Evolutionary conservation across 768 basidiomycete species (phyloP).

Genomic region (Tubosaeta sp.): DNA sequence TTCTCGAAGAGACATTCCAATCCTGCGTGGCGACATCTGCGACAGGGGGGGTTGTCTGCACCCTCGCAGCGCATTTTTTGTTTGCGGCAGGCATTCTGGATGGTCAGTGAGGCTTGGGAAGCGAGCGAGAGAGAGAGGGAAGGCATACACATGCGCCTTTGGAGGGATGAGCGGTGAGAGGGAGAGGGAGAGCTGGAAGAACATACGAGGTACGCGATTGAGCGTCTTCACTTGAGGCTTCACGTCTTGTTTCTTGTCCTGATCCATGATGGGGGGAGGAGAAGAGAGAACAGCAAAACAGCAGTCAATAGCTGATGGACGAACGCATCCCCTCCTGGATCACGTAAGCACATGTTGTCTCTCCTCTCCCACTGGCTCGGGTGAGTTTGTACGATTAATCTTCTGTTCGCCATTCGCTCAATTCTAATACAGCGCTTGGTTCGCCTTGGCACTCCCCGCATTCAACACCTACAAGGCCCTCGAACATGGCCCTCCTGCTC

Average conservation of each 20-base stretch:
- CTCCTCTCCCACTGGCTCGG: constrained; percentile 47
- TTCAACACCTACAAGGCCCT: constrained; percentile 68
- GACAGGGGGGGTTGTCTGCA: constrained; percentile 95
- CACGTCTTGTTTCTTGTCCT: constrained; percentile 53
- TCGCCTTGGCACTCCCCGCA: constrained; percentile 60
- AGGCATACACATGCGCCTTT: constrained; percentile 75
- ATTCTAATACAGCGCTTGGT: constrained; percentile 52
- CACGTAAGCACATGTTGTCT: constrained; percentile 39
- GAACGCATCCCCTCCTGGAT: neutral
- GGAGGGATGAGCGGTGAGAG: constrained; percentile 11
- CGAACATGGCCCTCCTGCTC: constrained; percentile 40
- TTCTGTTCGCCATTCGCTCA: neutral
- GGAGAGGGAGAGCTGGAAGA: neutral
- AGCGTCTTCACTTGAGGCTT: constrained; percentile 75
- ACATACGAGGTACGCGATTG: constrained; percentile 84
- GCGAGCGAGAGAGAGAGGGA: constrained; percentile 3
- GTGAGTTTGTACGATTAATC: constrained; percentile 24
- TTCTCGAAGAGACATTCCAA: constrained; percentile 95
- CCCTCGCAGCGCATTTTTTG: constrained; percentile 99
- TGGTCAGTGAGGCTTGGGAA: constrained; percentile 11
- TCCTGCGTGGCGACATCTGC: constrained; percentile 84
- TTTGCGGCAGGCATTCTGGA: constrained; percentile 88
- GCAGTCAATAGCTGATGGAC: constrained; percentile 14
- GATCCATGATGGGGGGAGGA: constrained; percentile 34
- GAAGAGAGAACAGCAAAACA: constrained; percentile 12